A percentile compares a stretch with the other conserved stretches of the same genome.
phyloP scores from a whole-genome alignment of 495 filamentous ascomycete genomes.

The Penicillium samsonianum region DNA sequence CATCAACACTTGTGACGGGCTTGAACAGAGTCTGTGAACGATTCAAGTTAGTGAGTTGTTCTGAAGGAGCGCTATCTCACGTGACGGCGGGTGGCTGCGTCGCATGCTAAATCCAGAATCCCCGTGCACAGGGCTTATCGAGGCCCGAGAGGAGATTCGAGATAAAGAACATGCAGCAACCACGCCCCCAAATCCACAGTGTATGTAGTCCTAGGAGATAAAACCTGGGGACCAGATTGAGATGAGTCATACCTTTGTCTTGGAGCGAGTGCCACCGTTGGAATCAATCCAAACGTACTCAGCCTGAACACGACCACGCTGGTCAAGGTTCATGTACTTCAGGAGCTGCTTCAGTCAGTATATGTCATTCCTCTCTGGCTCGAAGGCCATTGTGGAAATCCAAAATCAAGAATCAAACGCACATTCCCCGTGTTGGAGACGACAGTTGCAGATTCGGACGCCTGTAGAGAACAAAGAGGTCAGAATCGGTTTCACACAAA shows the following conservation, averaged over 20 bases:
- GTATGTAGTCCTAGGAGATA: not conserved
- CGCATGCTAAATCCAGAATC: conserved; percentile 23
- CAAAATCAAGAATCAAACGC: conserved; percentile 45
- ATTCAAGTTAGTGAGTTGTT: conserved; percentile 18
- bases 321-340: conserved; percentile 89
- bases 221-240: not conserved
- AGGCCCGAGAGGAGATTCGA: conserved; percentile 8
- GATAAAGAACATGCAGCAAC: conserved; percentile 22
- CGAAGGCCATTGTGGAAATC: conserved; percentile 38
- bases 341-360: conserved; percentile 67
- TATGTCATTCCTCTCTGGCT: conserved; percentile 38
- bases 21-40: conserved; percentile 70
- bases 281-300: conserved; percentile 99
- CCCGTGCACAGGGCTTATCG: conserved; percentile 38
- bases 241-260: conserved; percentile 76
- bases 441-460: conserved; percentile 51
- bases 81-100: conserved; percentile 37
- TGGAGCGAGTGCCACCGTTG: conserved; percentile 74
- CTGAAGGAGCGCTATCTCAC: conserved; percentile 25
- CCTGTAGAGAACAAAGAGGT: conserved; percentile 35
- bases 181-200: not conserved
- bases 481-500: not conserved
- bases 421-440: conserved; percentile 73
- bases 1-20: conserved; percentile 62
- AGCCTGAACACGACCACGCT: conserved; percentile 80